phyloP scores from a whole-genome alignment of 768 basidiomycete genomes.

The Strobilomyces echinocephalus region DNA sequence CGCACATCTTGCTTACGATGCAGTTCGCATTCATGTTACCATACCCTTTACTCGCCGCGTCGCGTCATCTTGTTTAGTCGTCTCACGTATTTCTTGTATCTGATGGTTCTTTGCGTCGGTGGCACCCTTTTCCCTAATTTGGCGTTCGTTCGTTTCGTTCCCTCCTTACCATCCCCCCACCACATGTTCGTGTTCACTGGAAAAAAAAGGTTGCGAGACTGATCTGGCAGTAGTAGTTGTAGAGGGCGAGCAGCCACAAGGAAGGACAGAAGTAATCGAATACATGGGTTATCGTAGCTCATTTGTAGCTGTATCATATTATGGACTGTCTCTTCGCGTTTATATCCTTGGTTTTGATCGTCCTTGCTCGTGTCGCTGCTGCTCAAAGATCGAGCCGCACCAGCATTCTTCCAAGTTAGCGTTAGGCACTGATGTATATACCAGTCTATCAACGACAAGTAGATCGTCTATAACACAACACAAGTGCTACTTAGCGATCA shows the following conservation, averaged over 20 bases:
- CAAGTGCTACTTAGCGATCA: not conserved
- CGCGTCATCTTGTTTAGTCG: conserved; percentile 30
- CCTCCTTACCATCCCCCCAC: not conserved
- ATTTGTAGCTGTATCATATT: conserved; percentile 30
- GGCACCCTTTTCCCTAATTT: conserved; percentile 5
- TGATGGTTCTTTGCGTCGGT: conserved; percentile 14
- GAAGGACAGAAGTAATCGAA: conserved; percentile 33
- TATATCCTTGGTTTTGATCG: not conserved
- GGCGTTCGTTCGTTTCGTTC: conserved; percentile 11
- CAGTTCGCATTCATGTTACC: conserved; percentile 23
- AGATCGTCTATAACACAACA: not conserved
- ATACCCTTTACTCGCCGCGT: conserved; percentile 26
- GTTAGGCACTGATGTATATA: not conserved
- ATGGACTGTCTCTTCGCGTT: conserved; percentile 10
- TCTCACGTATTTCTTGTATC: conserved; percentile 22
- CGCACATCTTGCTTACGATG: conserved; percentile 31
- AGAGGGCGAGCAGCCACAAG: conserved; percentile 20
- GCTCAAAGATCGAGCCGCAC: not conserved
- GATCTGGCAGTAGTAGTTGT: conserved; percentile 27
- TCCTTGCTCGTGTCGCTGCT: not conserved
- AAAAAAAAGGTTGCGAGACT: conserved; percentile 19
- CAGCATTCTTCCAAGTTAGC: no score
- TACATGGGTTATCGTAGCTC: conserved; percentile 24
- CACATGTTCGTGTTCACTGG: conserved; percentile 22
- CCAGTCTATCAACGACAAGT: not conserved